Percentiles rank a stretch among this genome's conserved stretches.
These are phyloP conservation scores for Paecilomyces sp. DNA, from an alignment of 2,329 filamentous ascomycete genomes.

Conservation along the genomic window DNA sequence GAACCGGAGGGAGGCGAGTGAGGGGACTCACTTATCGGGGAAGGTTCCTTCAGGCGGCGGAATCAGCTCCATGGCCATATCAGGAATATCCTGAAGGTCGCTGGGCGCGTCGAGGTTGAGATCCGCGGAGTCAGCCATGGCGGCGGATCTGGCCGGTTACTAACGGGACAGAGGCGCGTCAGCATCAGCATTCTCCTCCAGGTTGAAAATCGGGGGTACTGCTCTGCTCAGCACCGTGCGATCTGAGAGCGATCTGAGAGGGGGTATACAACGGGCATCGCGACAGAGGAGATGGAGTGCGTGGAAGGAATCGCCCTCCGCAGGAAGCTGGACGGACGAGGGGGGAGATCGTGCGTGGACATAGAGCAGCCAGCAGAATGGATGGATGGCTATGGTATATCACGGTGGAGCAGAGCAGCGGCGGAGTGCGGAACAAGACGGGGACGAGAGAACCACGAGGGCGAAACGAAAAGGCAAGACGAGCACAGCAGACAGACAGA, in stretches of 20 bases:
- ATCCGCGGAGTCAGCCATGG: constrained; percentile 36
- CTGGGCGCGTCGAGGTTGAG: constrained; percentile 38
- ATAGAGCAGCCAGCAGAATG: constrained; percentile 16
- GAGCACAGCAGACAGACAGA: neutral
- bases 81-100: constrained; percentile 39
- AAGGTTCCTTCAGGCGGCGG: constrained; percentile 38
- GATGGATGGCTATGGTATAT: neutral
- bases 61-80: constrained; percentile 34
- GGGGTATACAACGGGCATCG: constrained; percentile 4
- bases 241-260: neutral
- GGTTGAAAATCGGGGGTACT: neutral
- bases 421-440: neutral
- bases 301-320: constrained; percentile 28
- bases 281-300: constrained; percentile 23
- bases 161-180: constrained; percentile 6
- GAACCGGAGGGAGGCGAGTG: neutral
- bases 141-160: constrained; percentile 8
- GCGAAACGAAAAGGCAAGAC: neutral
- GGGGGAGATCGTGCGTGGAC: constrained; percentile 27
- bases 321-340: constrained; percentile 6
- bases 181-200: constrained; percentile 10
- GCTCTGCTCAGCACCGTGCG: neutral
- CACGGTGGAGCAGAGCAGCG: neutral
- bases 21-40: constrained; percentile 31
- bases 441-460: neutral